A percentile compares a stretch with the other conserved stretches of the same genome.
These are phyloP conservation scores for Vachellia collinsii DNA, from an alignment of 306 rosid species.

Conservation along the genomic window DNA sequence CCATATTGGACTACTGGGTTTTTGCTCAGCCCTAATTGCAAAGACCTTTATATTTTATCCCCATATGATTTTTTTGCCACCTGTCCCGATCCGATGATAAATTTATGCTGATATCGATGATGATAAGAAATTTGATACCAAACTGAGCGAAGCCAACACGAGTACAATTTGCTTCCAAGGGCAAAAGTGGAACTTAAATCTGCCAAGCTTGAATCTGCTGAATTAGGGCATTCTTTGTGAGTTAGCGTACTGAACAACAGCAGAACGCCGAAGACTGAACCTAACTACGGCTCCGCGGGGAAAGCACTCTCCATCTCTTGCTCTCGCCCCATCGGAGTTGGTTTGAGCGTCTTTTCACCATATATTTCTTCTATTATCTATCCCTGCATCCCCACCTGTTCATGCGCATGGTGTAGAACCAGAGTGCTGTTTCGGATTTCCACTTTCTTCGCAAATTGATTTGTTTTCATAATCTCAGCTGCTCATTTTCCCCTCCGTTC, in stretches of 20 bases:
- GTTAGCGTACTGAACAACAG: conserved; percentile 9
- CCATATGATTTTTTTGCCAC: too few species aligned
- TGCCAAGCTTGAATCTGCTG: background rate
- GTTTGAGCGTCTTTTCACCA: background rate
- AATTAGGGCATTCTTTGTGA: conserved; percentile 44
- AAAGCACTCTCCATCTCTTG: background rate
- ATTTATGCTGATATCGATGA: too few species aligned
- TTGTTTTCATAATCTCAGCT: conserved; percentile 38
- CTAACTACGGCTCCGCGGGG: background rate
- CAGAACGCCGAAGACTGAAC: conserved; percentile 29
- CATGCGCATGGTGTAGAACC: conserved; percentile 6
- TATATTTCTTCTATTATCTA: background rate
- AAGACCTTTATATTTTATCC: too few species aligned
- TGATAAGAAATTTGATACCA: background rate
- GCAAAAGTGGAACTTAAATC: conserved; percentile 21
- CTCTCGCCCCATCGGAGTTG: background rate
- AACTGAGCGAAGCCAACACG: background rate
- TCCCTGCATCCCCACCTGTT: background rate
- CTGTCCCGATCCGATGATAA: too few species aligned
- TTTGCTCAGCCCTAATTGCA: too few species aligned
- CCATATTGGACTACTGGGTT: too few species aligned
- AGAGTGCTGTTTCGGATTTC: conserved; percentile 15
- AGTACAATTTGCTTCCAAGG: background rate
- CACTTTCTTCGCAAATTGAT: background rate
- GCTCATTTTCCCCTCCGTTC: conserved; percentile 33